phyloP scores from a whole-genome alignment of 2,329 filamentous ascomycete genomes.

The Fusarium sulawesiense region DNA sequence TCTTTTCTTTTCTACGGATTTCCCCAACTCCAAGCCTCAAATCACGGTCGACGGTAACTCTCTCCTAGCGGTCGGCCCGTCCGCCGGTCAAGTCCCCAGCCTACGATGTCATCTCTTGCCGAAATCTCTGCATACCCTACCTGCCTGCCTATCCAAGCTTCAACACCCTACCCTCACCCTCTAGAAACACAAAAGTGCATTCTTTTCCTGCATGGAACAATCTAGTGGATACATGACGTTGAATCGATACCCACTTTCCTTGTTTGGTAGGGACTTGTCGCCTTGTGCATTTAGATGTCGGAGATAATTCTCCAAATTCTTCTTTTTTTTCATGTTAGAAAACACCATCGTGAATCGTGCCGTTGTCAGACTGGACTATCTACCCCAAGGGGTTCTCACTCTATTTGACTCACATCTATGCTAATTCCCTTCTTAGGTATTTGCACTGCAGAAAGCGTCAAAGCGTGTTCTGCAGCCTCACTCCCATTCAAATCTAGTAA shows the following conservation, averaged over 20 bases:
- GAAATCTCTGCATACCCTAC: background rate
- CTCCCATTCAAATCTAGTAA: constrained; percentile 14
- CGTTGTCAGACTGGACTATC: constrained; percentile 6
- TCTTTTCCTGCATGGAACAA: constrained; percentile 4
- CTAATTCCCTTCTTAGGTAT: background rate
- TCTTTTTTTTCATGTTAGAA: background rate
- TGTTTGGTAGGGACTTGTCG: constrained; percentile 13
- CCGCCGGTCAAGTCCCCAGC: background rate
- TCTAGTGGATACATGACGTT: background rate
- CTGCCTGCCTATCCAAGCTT: background rate
- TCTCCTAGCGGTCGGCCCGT: constrained; percentile 14
- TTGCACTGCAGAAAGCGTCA: constrained; percentile 6
- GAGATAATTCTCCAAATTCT: constrained; percentile 3
- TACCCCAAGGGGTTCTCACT: constrained; percentile 6
- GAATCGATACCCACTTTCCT: constrained; percentile 28
- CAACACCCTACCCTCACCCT: background rate
- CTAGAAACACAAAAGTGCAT: background rate
- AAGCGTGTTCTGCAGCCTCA: background rate
- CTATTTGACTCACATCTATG: constrained; percentile 1
- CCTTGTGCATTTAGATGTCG: constrained; percentile 13
- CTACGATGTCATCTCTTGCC: background rate
- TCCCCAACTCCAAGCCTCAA: background rate
- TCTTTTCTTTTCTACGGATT: background rate
- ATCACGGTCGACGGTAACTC: background rate
- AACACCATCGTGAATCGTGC: constrained; percentile 28